phyloP scores from a whole-genome alignment of 352 stramenopile genomes.

The Pythium plurisporium region DNA sequence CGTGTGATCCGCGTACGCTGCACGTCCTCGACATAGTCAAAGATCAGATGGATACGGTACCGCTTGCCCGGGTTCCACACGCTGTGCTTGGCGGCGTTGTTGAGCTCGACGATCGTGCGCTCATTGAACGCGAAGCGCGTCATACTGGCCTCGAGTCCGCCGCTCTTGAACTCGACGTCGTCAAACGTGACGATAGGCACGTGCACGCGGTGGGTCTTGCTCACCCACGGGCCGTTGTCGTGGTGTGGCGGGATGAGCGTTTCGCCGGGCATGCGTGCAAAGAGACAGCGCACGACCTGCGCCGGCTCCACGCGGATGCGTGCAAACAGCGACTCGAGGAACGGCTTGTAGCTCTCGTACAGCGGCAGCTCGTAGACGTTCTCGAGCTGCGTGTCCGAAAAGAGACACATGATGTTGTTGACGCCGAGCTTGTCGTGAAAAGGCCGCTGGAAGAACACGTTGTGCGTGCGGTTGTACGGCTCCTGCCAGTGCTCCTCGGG shows the following conservation, averaged over 20 bases:
- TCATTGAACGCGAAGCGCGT: slow-evolving; percentile 85
- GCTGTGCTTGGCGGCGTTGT: slow-evolving; percentile 94
- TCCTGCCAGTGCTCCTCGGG: slow-evolving; percentile 39
- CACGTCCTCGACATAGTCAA: slow-evolving; percentile 91
- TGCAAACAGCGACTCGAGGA: slow-evolving; percentile 76
- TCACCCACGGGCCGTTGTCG: slow-evolving; percentile 94
- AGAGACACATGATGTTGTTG: slow-evolving; percentile 93
- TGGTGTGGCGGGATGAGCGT: slow-evolving; percentile 94
- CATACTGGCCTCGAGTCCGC: slow-evolving; percentile 48
- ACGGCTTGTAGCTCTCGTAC: slow-evolving; percentile 47
- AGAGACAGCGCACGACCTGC: slow-evolving; percentile 88
- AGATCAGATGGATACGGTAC: slow-evolving; percentile 95
- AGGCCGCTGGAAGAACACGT: slow-evolving; percentile 86
- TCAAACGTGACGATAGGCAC: slow-evolving; percentile 88
- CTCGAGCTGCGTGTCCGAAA: slow-evolving; percentile 95
- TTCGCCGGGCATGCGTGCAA: slow-evolving; percentile 90
- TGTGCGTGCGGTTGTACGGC: slow-evolving; percentile 45
- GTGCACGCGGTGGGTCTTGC: slow-evolving; percentile 91
- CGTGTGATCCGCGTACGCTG: slow-evolving; percentile 21
- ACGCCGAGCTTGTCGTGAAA: slow-evolving; percentile 95
- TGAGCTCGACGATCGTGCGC: slow-evolving; percentile 94
- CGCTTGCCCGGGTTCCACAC: slow-evolving; percentile 83
- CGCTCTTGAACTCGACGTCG: slow-evolving; percentile 55
- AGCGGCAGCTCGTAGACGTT: slow-evolving; percentile 90
- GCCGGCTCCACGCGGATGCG: slow-evolving; percentile 36